Conservation (phyloP, 768 basidiomycete genomes). For the Kwoniella newhampshirensis region DNA sequence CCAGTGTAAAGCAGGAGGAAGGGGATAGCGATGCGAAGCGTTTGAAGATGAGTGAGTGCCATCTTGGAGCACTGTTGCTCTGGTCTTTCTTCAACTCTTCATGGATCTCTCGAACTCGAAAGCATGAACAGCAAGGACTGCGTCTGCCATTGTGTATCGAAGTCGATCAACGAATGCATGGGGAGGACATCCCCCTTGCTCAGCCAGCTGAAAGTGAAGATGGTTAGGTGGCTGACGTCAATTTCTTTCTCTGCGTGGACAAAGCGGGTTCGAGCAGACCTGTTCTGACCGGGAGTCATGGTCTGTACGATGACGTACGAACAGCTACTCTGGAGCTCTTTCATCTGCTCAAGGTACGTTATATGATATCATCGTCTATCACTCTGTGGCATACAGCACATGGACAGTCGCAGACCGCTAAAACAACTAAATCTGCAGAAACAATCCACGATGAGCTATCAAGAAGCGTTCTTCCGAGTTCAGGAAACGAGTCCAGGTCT, state of each 20-base stretch:
- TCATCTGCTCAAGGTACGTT: constrained; percentile 20
- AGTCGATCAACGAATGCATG: neutral
- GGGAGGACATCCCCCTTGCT: neutral
- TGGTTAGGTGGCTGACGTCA: constrained; percentile 1
- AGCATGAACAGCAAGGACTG: too few species aligned
- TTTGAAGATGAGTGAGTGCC: constrained; percentile 8
- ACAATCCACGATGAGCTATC: constrained; percentile 17
- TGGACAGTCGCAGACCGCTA: too few species aligned
- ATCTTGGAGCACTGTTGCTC: neutral
- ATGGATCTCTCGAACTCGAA: too few species aligned
- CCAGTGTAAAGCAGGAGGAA: constrained; percentile 9
- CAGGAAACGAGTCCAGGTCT: constrained; percentile 26
- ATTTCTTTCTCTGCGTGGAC: neutral
- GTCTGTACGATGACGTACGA: constrained; percentile 20
- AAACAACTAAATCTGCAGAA: constrained; percentile 10
- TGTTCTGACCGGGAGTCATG: constrained; percentile 16
- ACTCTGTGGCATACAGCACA: too few species aligned
- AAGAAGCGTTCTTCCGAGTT: constrained; percentile 27
- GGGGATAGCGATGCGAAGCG: constrained; percentile 11
- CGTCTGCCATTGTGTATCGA: too few species aligned
- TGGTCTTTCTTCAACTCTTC: neutral
- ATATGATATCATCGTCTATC: too few species aligned
- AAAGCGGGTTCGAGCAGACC: constrained; percentile 12
- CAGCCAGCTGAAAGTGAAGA: too few species aligned
- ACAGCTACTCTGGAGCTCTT: constrained; percentile 19